Percentiles rank a stretch among this genome's conserved stretches.
Evolutionary conservation across 148 eudicot species (phyloP).

Genomic region (Heliamphora exappendiculata): DNA sequence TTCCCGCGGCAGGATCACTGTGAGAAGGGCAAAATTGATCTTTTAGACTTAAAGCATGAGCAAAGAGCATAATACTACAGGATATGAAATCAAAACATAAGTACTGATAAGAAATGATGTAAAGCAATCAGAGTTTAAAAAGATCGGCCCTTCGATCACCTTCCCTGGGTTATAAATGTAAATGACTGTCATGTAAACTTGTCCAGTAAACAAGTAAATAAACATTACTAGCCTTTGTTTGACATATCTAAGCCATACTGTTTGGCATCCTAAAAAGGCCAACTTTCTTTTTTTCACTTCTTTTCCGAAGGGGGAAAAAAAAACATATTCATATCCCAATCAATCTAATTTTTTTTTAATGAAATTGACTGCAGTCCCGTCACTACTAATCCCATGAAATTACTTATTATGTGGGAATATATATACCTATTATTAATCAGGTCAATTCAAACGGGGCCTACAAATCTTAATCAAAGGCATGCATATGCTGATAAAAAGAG

Average conservation of each 20-base stretch:
- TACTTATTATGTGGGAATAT: too few relatives aligned
- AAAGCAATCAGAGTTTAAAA: neutral
- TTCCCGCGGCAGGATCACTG: constrained; percentile 32
- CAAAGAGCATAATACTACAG: neutral
- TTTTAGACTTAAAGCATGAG: neutral
- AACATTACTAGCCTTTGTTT: too few relatives aligned
- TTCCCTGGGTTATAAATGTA: neutral
- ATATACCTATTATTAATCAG: too few relatives aligned
- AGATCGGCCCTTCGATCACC: neutral
- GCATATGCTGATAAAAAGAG: too few relatives aligned
- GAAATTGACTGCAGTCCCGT: too few relatives aligned
- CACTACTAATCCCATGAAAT: too few relatives aligned
- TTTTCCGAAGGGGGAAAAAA: neutral
- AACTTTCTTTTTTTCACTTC: neutral
- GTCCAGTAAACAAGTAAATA: neutral
- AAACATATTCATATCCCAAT: neutral
- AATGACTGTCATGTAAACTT: neutral
- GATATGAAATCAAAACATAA: neutral
- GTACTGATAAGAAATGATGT: neutral
- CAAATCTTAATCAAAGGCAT: too few relatives aligned
- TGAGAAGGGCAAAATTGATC: neutral
- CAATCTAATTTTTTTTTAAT: too few relatives aligned
- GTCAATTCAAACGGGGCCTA: too few relatives aligned
- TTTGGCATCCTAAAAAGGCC: too few relatives aligned
- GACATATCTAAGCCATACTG: too few relatives aligned